Base-by-base conservation (phyloP, 768 basidiomycete species). In the Cystobasidium onofrii region DNA sequence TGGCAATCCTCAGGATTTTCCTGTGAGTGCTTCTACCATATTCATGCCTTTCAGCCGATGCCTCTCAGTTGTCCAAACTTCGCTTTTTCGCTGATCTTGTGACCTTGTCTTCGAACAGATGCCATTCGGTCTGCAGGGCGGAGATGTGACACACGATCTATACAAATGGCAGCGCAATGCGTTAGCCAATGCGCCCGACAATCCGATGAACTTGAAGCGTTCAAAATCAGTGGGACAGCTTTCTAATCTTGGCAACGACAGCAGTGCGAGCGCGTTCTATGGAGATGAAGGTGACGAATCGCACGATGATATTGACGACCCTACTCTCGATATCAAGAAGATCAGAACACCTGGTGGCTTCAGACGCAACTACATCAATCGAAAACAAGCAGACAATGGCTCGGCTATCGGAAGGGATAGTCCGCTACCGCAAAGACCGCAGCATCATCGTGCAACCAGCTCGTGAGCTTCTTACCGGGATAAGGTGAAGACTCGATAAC, bases 321-420 rank as follows among this genome's bases (percentile, higher is more conserved):
- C 44, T 76, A 27, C 74, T 79, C 52, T 86, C 91, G 89, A 86
- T 1, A 90, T 96, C 72, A 89, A 93, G 78, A 91, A 94, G 77
- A 92, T 98, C 65, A 91, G 92, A 75, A 91, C 95, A 79, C 95
- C 94, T 0, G 94, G 94, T 70, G 94, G 93, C 0, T 96, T 97
- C 82, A 85, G 94, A 77, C 85, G 94, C 66, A 91, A 94, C 81
- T 96, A 91, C 80, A 84, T 97, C 9, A 36, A 62, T 36, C 41
- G 36, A 23, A 55, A 64, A 62, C 73, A n/a, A 31, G 52, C 15
- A 60, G 63, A 57, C n/a, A 23, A 25, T 39, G 62, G 55, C 57
- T 60, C 57, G 1, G 34, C 25, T 17, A 54, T 61, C 34, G 57
- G 25, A 23, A 43, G 36, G 31, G 27, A 33, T 41, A 64, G 34